Conservation (phyloP, 2,329 filamentous ascomycete species). For the Ramularia endophylla region DNA sequence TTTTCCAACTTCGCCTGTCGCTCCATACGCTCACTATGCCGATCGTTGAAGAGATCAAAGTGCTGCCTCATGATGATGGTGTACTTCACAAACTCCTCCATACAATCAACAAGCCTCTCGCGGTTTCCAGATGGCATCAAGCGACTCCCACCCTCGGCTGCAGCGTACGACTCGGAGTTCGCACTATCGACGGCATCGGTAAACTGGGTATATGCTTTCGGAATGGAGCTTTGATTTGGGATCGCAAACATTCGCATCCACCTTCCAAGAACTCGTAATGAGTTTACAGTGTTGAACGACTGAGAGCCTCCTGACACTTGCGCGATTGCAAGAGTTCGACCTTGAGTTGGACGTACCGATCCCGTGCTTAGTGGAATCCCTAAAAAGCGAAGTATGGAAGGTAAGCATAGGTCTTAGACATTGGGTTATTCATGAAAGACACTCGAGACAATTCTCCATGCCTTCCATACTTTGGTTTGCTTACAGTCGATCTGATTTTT, state of each 20-base stretch:
- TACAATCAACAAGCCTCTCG: conserved; percentile 34
- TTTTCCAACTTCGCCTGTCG: conserved; percentile 8
- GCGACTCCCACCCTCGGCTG: conserved; percentile 24
- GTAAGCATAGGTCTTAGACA: no score
- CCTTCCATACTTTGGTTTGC: no score
- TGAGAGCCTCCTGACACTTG: conserved; percentile 61
- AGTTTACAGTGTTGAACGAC: conserved; percentile 62
- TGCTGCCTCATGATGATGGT: conserved; percentile 59
- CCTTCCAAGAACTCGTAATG: conserved; percentile 57
- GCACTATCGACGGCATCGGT: conserved; percentile 39
- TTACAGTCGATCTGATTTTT: conserved; percentile 68
- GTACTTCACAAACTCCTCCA: conserved; percentile 67
- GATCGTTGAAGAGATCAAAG: conserved; percentile 55
- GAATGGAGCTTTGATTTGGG: conserved; percentile 60
- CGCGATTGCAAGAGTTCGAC: conserved; percentile 56
- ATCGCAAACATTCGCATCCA: conserved; percentile 49
- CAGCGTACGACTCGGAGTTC: conserved; percentile 12
- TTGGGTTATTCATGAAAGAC: no score
- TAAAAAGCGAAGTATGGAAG: no score
- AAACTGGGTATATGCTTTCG: conserved; percentile 59
- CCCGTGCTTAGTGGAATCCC: conserved; percentile 59
- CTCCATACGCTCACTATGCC: conserved; percentile 52
- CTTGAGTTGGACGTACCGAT: conserved; percentile 60
- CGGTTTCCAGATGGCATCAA: conserved; percentile 22
- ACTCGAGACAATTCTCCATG: no score